Evolutionary conservation across 768 basidiomycete species (phyloP).

Genomic region (Tricholoma furcatifolium): DNA sequence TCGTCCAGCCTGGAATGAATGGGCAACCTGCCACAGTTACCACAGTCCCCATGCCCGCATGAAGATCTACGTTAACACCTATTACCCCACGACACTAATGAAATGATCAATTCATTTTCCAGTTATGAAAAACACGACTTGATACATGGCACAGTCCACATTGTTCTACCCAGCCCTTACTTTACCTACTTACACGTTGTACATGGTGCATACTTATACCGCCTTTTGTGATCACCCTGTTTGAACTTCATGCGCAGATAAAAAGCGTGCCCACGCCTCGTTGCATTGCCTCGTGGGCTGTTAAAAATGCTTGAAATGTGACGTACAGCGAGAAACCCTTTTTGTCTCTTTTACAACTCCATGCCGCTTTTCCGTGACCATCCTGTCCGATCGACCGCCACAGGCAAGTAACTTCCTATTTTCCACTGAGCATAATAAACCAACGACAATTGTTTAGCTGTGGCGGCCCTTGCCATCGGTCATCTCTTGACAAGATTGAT

Average conservation of each 20-base stretch:
- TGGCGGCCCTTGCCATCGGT: slow-evolving; percentile 45
- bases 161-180: background rate
- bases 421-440: background rate
- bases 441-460: slow-evolving; percentile 30
- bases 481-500: slow-evolving; percentile 53
- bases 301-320: slow-evolving; percentile 9
- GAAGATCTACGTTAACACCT: background rate
- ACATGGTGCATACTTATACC: background rate
- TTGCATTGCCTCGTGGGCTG: slow-evolving; percentile 6
- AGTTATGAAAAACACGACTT: background rate
- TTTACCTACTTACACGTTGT: background rate
- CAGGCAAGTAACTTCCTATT: slow-evolving; percentile 35
- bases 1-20: slow-evolving; percentile 66
- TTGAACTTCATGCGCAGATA: slow-evolving; percentile 14
- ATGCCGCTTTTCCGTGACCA: slow-evolving; percentile 53
- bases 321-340: background rate
- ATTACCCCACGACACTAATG: background rate
- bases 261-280: slow-evolving; percentile 16
- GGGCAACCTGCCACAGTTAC: slow-evolving; percentile 62
- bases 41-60: slow-evolving; percentile 45
- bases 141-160: background rate
- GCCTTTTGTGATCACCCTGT: slow-evolving; percentile 2
- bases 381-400: slow-evolving; percentile 43
- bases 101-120: no score
- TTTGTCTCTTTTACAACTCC: background rate